A percentile compares a stretch with the other conserved stretches of the same genome.
Conservation (phyloP, 345 rosid genomes). For the Dovyalis caffra region DNA sequence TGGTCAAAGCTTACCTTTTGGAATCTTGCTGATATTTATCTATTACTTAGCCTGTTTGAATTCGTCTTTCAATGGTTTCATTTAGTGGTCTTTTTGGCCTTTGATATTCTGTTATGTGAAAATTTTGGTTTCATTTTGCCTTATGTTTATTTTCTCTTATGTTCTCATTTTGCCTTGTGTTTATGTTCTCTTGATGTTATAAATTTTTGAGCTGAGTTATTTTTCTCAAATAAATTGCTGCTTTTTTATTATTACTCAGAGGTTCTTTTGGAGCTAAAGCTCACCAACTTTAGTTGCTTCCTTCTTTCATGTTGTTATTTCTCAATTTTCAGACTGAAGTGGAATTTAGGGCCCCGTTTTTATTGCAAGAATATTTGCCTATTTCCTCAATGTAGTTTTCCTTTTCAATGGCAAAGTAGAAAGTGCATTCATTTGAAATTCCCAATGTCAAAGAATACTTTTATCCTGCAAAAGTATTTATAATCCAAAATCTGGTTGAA, state of each 20-base stretch:
- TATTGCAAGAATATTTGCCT: no score
- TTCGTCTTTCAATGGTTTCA: not conserved
- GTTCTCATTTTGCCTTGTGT: not conserved
- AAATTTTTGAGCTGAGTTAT: not conserved
- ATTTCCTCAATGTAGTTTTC: no score
- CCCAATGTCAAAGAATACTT: no score
- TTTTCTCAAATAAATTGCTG: not conserved
- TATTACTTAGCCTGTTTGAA: not conserved
- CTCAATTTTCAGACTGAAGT: not conserved
- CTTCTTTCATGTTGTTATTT: not conserved
- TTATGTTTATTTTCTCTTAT: not conserved
- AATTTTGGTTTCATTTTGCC: not conserved
- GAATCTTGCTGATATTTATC: not conserved
- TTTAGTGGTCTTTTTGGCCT: not conserved
- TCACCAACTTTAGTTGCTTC: not conserved
- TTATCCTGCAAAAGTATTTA: no score
- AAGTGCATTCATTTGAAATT: no score
- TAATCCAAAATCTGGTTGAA: no score
- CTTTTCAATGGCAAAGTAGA: no score
- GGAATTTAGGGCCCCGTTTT: not conserved
- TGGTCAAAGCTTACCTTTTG: not conserved
- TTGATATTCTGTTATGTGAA: not conserved
- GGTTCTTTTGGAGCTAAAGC: not conserved
- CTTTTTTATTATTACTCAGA: not conserved
- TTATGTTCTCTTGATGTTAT: not conserved